phyloP scores from a whole-genome alignment of 768 basidiomycete species.

The Pulveroboletus frians region DNA sequence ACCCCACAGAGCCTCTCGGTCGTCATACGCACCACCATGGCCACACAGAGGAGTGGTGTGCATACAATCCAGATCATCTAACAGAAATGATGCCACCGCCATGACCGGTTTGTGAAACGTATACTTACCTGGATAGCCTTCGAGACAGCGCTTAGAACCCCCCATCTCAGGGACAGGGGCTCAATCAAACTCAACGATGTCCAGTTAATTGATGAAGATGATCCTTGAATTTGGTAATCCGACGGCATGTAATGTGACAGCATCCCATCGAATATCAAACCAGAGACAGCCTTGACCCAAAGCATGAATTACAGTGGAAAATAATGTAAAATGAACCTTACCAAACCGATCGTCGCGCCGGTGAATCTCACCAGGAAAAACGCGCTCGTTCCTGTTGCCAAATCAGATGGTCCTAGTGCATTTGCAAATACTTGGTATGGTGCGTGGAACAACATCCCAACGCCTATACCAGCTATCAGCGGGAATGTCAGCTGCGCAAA shows the following conservation, averaged over 20 bases:
- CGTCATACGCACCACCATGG: conserved; percentile 48
- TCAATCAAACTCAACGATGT: conserved; percentile 43
- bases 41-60: conserved; percentile 60
- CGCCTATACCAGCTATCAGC: conserved; percentile 66
- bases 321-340: conserved; percentile 33
- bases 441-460: conserved; percentile 82
- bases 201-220: conserved; percentile 51
- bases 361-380: conserved; percentile 88
- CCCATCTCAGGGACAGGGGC: conserved; percentile 40
- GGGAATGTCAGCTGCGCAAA: conserved; percentile 52
- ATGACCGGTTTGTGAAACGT: neutral
- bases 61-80: conserved; percentile 74
- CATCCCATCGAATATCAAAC: conserved; percentile 62
- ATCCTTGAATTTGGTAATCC: conserved; percentile 37
- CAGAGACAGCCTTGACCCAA: conserved; percentile 59
- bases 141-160: conserved; percentile 51
- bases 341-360: conserved; percentile 77
- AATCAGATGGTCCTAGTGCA: conserved; percentile 57
- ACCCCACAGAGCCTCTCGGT: neutral
- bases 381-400: conserved; percentile 77
- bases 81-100: conserved; percentile 12
- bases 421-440: conserved; percentile 77
- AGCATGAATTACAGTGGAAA: conserved; percentile 14
- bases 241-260: conserved; percentile 46
- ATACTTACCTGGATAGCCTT: conserved; percentile 55